These are phyloP conservation scores for Lactarius hatsudake DNA, from an alignment of 768 basidiomycete genomes.

Conservation along the genomic window DNA sequence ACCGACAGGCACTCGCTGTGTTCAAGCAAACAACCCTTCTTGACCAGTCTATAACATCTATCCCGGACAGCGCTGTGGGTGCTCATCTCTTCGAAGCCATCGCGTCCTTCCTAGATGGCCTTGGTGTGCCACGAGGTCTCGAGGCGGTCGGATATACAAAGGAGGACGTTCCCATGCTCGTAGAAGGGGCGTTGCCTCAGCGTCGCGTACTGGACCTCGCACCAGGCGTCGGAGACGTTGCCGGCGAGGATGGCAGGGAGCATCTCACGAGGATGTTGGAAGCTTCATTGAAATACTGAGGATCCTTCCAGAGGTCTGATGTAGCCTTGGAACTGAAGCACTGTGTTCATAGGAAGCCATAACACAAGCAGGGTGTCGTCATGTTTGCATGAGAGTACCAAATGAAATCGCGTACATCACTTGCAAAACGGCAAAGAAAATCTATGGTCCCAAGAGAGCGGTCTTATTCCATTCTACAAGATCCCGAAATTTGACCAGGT, in stretches of 20 bases:
- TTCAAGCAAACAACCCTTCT: slow-evolving; percentile 66
- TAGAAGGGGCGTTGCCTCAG: slow-evolving; percentile 91
- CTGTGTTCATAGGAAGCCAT: background rate
- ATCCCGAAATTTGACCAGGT: slow-evolving; percentile 57
- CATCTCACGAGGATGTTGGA: slow-evolving; percentile 82
- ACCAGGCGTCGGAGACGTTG: slow-evolving; percentile 81
- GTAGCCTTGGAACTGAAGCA: background rate
- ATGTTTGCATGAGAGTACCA: slow-evolving; percentile 42
- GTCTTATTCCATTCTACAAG: slow-evolving; percentile 37
- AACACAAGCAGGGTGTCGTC: background rate
- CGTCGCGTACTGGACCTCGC: slow-evolving; percentile 89
- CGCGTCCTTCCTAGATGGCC: slow-evolving; percentile 79
- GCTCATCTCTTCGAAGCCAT: slow-evolving; percentile 80
- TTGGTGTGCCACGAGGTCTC: slow-evolving; percentile 84
- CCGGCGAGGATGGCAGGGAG: slow-evolving; percentile 78
- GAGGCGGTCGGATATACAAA: slow-evolving; percentile 76
- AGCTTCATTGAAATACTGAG: slow-evolving; percentile 71
- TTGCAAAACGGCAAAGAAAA: slow-evolving; percentile 65
- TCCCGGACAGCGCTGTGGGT: slow-evolving; percentile 79
- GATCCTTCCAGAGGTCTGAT: background rate
- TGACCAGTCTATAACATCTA: slow-evolving; percentile 66
- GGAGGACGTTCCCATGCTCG: slow-evolving; percentile 67
- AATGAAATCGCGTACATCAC: slow-evolving; percentile 54
- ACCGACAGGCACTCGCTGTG: slow-evolving; percentile 83
- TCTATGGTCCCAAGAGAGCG: slow-evolving; percentile 5